These are phyloP conservation scores for Ceratocystis papillata DNA, from an alignment of 2,329 filamentous ascomycete species.

Conservation along the genomic window DNA sequence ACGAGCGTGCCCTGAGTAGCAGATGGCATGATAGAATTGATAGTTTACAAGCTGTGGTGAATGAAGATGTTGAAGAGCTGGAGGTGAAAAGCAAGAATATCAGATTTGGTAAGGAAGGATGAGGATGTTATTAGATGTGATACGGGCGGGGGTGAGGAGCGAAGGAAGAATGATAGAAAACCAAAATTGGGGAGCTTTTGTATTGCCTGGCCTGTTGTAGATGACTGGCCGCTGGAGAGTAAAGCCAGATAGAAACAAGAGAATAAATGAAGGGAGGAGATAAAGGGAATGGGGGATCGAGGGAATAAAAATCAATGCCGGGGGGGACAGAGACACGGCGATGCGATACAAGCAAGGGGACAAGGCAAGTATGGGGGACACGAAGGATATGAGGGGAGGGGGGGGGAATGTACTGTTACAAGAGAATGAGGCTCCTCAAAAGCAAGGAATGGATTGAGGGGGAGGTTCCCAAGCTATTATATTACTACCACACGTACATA, in stretches of 20 bases:
- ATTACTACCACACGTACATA: too few relatives aligned
- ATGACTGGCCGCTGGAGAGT: neutral
- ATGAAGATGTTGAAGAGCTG: neutral
- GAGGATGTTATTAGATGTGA: constrained; percentile 9
- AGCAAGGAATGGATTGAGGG: neutral
- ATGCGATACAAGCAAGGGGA: constrained; percentile 1
- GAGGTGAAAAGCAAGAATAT: neutral
- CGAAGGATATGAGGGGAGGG: neutral
- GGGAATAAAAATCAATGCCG: constrained; percentile 3
- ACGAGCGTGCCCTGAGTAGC: constrained; percentile 19
- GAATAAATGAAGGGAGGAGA: neutral
- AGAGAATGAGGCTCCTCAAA: neutral
- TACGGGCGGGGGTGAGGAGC: neutral
- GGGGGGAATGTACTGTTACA: neutral
- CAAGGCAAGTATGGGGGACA: too few relatives aligned
- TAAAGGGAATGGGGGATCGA: neutral
- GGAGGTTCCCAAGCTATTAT: neutral
- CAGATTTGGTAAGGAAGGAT: neutral
- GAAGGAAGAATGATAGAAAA: neutral
- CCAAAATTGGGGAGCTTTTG: neutral
- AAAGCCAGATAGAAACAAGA: neutral
- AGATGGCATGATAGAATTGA: constrained; percentile 18
- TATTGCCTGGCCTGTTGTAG: neutral
- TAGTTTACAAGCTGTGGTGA: neutral
- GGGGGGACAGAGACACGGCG: neutral